These are phyloP conservation scores for Xerocomus cyaneibrunnescens DNA, from an alignment of 1,284 basidiomycete genomes.

Conservation along the genomic window DNA sequence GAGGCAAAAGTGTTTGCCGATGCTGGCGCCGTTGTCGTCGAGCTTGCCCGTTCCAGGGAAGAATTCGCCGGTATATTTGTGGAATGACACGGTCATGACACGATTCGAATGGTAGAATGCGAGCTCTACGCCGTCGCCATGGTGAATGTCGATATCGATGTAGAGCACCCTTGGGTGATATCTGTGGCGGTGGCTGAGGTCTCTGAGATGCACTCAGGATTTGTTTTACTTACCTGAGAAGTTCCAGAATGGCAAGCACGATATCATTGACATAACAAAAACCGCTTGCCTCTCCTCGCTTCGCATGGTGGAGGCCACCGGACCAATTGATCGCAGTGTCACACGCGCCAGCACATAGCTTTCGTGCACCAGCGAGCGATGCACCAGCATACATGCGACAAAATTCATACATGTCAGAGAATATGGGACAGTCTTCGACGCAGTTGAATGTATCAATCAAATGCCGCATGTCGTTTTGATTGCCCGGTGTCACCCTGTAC, in stretches of 20 bases:
- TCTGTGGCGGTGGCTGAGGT: constrained; percentile 41
- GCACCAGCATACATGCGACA: constrained; percentile 91
- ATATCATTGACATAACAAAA: constrained; percentile 98
- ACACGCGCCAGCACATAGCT: constrained; percentile 80
- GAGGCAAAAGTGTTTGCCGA: constrained; percentile 94
- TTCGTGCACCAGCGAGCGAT: constrained; percentile 87
- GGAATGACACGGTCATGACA: constrained; percentile 98
- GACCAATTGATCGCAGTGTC: constrained; percentile 99
- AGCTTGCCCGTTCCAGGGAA: constrained; percentile 96
- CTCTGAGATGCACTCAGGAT: neutral
- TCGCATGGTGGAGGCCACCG: constrained; percentile 93
- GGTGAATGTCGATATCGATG: constrained; percentile 97
- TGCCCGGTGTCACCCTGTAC: constrained; percentile 77
- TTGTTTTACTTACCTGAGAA: constrained; percentile 64
- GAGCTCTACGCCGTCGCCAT: constrained; percentile 95
- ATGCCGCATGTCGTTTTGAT: constrained; percentile 70
- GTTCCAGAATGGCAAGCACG: constrained; percentile 89
- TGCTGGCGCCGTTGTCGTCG: constrained; percentile 82
- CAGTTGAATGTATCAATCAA: constrained; percentile 85
- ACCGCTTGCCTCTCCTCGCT: constrained; percentile 93
- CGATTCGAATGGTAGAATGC: constrained; percentile 98
- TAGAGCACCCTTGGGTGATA: constrained; percentile 91
- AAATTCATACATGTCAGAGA: constrained; percentile 90
- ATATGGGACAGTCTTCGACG: constrained; percentile 93
- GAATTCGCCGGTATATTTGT: constrained; percentile 99